Conservation (phyloP, 257 asterid species). For the Przewalskia tangutica region DNA sequence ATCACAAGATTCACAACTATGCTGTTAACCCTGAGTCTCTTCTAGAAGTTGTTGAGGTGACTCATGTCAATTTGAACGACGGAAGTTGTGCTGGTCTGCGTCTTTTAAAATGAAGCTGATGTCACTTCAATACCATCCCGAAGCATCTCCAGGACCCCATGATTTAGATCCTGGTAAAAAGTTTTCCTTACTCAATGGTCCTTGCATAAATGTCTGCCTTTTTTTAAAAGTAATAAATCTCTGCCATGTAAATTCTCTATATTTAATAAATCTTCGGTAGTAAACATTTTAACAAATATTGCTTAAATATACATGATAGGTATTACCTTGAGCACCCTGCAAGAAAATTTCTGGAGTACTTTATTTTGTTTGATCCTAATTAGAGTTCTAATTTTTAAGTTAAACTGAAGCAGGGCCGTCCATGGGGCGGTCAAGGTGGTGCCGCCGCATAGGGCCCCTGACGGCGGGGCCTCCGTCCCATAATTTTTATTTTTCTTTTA, state of each 20-base stretch:
- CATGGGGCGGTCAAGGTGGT: too few species aligned
- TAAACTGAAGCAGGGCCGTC: too few species aligned
- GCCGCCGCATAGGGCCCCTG: too few species aligned
- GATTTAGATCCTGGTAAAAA: conserved; percentile 31
- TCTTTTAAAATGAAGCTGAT: conserved; percentile 59
- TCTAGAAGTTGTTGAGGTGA: conserved; percentile 7
- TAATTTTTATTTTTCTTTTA: too few species aligned
- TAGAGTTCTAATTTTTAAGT: too few species aligned
- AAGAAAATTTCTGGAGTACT: too few species aligned
- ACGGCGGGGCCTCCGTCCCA: too few species aligned
- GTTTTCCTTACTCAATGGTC: neutral
- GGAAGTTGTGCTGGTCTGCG: conserved; percentile 87
- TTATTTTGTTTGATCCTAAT: too few species aligned
- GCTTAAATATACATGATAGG: neutral
- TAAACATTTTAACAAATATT: neutral
- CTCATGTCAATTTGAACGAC: conserved; percentile 14
- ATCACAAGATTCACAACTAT: conserved; percentile 97
- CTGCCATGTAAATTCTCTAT: neutral
- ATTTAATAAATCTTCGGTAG: neutral
- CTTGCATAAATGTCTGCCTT: neutral
- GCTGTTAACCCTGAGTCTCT: conserved; percentile 44
- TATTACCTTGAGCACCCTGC: neutral
- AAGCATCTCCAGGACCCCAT: conserved; percentile 96
- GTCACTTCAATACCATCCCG: conserved; percentile 78
- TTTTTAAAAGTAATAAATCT: neutral